Base-by-base conservation (phyloP, 2,329 filamentous ascomycete genomes). In the Madurella mycetomatis region DNA sequence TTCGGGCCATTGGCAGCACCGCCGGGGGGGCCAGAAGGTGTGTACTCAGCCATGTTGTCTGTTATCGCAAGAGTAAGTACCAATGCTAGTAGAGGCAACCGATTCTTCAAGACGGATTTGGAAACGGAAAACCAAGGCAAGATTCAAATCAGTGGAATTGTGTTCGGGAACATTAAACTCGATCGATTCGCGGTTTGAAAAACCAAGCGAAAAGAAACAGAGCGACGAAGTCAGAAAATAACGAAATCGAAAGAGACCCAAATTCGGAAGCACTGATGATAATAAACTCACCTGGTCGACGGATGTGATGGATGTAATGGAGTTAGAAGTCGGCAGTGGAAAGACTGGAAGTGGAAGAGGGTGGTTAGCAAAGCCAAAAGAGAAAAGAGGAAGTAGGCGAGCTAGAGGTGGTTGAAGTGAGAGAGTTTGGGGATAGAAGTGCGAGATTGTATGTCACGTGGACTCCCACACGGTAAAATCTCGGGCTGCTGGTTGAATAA, bases 21-120 rank as follows among this genome's bases (percentile, higher is more conserved):
- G 48, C 64, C 60, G 31, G 60, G 53, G 4, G 58, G 47, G n/a
- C 56, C 60, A 25, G 57, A 32, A 41, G 57, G 15, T 19, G 59
- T 18, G 45, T 61, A 66, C 2, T 66, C 64, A 32, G 64, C 55
- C 64, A 66, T 66, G 9, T 16, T 62, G 34, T 12, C 47, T 54
- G 41, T 32, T 4, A 40, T 37, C 31, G 30, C 18, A 39, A 54
- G 13, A 47, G 42, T 40, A 39, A 32, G n/a, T 41, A 30, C 51
- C 15, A 13, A 12, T 47, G 5, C 16, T 13, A 17, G 2, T 8
- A 19, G 42, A 43, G 49, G 42, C 32, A 8, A 12, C 12, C 1
- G 13, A n/a, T 37, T 5, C 11, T 15, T 5, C 8, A 13, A 37
- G 15, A 4, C 16, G 8, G 18, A 12, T 17, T 17, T 4, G 8